Conservation (phyloP, 208 protist species). For the Trypanosoma avium region DNA sequence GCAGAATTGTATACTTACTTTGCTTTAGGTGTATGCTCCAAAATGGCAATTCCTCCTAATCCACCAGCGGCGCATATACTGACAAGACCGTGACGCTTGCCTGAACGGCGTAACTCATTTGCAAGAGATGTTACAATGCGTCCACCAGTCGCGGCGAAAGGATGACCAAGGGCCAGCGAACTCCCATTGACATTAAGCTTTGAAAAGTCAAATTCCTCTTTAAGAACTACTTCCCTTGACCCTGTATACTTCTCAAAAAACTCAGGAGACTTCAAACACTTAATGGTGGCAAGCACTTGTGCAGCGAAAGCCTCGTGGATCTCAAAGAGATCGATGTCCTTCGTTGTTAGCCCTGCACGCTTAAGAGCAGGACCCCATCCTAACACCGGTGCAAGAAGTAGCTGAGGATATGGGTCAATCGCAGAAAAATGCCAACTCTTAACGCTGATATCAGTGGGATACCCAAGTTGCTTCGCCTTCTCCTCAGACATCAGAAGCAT, state of each 20-base stretch:
- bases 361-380: conserved; percentile 73
- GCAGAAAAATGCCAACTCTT: conserved; percentile 74
- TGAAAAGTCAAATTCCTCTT: conserved; percentile 53
- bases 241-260: conserved; percentile 65
- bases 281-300: conserved; percentile 83
- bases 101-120: conserved; percentile 77
- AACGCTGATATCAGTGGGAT: conserved; percentile 63
- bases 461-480: conserved; percentile 75
- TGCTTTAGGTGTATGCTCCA: conserved; percentile 60
- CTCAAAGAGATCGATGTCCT: conserved; percentile 88
- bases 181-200: conserved; percentile 84
- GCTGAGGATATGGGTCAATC: conserved; percentile 87
- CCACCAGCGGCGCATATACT: conserved; percentile 91
- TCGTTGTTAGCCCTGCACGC: conserved; percentile 58
- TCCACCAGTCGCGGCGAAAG: conserved; percentile 87
- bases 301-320: conserved; percentile 91
- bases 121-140: conserved; percentile 71
- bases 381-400: conserved; percentile 81
- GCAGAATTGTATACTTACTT: neutral
- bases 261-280: conserved; percentile 62
- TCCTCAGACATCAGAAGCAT: conserved; percentile 88
- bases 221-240: conserved; percentile 34
- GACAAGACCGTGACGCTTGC: conserved; percentile 74
- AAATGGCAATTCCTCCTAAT: conserved; percentile 65
- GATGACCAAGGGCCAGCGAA: conserved; percentile 83